These are phyloP conservation scores for Cyclotella sp. DNA, from an alignment of 108 stramenopile species.

Conservation along the genomic window DNA sequence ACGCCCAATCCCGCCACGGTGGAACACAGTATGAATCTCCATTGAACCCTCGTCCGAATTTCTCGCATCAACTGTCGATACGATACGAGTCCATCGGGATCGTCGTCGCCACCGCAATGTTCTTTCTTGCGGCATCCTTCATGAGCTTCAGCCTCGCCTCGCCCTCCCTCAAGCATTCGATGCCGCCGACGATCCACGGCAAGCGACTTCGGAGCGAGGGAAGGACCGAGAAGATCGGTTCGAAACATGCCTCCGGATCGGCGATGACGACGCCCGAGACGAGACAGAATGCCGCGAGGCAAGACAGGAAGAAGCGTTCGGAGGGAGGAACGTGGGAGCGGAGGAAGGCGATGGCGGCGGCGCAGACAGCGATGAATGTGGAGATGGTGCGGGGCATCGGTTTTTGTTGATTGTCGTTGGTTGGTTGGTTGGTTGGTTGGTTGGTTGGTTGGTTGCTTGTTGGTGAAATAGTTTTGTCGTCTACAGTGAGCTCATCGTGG, in stretches of 20 bases:
- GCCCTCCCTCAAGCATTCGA: constrained; percentile 21
- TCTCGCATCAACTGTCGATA: background rate
- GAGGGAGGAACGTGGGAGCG: constrained; percentile 13
- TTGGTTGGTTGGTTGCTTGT: too few species aligned
- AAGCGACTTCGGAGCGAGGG: background rate
- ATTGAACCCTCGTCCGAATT: constrained; percentile 24
- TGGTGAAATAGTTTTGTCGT: too few species aligned
- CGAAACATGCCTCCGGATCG: constrained; percentile 17
- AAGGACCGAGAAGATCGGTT: constrained; percentile 1
- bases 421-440: too few species aligned
- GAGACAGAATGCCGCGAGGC: constrained; percentile 1
- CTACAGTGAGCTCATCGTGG: too few species aligned
- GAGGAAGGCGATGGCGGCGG: constrained; percentile 5
- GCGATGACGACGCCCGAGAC: constrained; percentile 4
- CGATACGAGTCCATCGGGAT: background rate
- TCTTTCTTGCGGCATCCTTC: background rate
- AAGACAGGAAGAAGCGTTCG: constrained; percentile 1
- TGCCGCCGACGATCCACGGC: constrained; percentile 10
- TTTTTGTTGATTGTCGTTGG: background rate
- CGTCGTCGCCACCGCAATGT: background rate
- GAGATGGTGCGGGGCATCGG: background rate
- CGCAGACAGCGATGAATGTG: constrained; percentile 10
- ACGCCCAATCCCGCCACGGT: constrained; percentile 9
- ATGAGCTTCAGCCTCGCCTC: background rate
- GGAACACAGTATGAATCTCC: constrained; percentile 11